These are phyloP conservation scores for Vaccinium darrowii DNA, from an alignment of 148 eudicot genomes.

Conservation along the genomic window DNA sequence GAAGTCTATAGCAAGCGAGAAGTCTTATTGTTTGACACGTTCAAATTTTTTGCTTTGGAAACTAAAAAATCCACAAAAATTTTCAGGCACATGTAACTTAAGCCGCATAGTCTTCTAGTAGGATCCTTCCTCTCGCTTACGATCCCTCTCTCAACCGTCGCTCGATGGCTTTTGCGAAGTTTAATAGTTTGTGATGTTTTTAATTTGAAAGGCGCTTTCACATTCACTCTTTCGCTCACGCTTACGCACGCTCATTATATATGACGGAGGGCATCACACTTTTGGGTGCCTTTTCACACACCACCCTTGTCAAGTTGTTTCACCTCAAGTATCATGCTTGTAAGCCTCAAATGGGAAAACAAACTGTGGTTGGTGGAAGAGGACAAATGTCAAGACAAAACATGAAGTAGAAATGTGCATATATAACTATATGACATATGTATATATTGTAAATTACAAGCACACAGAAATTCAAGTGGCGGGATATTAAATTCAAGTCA, in stretches of 20 bases:
- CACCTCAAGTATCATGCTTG: too few species aligned
- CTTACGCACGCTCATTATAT: not conserved
- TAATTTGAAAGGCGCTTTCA: not conserved
- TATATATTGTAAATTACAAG: too few species aligned
- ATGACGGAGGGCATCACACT: not conserved
- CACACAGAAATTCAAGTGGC: not conserved
- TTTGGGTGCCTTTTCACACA: not conserved
- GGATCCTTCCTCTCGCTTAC: not conserved
- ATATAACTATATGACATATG: not conserved
- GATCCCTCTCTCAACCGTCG: not conserved
- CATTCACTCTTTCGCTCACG: not conserved
- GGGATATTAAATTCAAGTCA: slow-evolving; percentile 13
- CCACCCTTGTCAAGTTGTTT: too few species aligned
- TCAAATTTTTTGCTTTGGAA: not conserved
- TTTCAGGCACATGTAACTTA: not conserved
- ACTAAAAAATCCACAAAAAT: not conserved
- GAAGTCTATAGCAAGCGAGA: not conserved
- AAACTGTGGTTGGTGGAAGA: not conserved
- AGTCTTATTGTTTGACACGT: not conserved
- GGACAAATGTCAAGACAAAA: not conserved
- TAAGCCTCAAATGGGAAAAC: not conserved
- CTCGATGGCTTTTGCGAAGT: not conserved
- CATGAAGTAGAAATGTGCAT: too few species aligned
- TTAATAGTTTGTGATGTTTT: not conserved
- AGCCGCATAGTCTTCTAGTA: not conserved